These are phyloP conservation scores for Schoenoplectus tabernaemontani DNA, from an alignment of 202 grass and related monocot genomes.

Conservation along the genomic window DNA sequence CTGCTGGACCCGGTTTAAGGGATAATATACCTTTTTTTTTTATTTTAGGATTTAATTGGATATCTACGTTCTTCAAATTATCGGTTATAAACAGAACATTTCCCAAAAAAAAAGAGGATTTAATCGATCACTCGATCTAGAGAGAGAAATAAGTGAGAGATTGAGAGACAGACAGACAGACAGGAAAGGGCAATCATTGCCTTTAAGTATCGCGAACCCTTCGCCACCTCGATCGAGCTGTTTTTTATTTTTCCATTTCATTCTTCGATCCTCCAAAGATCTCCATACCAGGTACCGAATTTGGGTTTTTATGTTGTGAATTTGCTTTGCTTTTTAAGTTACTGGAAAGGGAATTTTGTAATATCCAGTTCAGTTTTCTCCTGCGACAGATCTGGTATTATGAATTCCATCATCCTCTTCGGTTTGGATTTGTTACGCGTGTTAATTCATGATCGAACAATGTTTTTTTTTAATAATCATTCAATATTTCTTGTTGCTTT, in stretches of 20 bases:
- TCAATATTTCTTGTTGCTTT: not conserved
- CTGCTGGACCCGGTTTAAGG: conserved; percentile 24
- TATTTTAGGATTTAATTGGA: not conserved
- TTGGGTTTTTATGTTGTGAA: not conserved
- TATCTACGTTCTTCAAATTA: not conserved
- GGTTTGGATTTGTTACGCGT: not conserved
- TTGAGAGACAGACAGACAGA: not conserved
- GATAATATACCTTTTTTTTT: conserved; percentile 19
- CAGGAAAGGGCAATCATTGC: conserved; percentile 19
- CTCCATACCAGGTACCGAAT: conserved; percentile 28
- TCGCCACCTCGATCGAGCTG: conserved; percentile 41
- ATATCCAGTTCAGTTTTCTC: not conserved
- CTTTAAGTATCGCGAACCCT: conserved; percentile 25
- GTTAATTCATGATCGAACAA: conserved; percentile 14
- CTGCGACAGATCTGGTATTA: not conserved
- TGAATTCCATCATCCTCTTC: not conserved
- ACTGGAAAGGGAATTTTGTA: not conserved
- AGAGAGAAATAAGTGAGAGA: conserved; percentile 19
- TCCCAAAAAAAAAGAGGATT: conserved; percentile 17
- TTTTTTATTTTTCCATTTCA: conserved; percentile 13
- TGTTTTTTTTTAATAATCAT: not conserved
- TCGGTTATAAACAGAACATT: conserved; percentile 21
- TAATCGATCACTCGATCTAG: conserved; percentile 16
- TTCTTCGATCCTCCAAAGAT: conserved; percentile 18
- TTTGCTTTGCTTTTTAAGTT: not conserved